Conservation (phyloP, 257 asterid species). For the Verbena officinalis region DNA sequence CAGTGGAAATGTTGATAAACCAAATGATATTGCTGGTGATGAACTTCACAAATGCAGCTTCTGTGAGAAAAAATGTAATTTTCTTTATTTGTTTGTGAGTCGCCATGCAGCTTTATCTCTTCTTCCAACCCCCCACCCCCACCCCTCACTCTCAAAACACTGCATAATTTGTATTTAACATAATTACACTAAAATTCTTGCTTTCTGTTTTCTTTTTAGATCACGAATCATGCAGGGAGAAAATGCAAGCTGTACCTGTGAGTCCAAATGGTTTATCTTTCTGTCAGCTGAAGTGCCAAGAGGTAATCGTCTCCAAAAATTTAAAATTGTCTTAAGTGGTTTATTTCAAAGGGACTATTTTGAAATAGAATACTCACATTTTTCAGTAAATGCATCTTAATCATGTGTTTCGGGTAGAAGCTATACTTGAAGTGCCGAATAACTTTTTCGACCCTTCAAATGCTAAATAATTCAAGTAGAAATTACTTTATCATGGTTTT, state of each 20-base stretch:
- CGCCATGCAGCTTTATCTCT: constrained; percentile 16
- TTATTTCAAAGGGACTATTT: not conserved
- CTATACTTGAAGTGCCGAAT: not conserved
- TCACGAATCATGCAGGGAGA: constrained; percentile 75
- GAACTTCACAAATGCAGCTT: constrained; percentile 61
- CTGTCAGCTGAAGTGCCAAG: constrained; percentile 86
- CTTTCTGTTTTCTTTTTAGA: constrained; percentile 42
- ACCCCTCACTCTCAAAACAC: not conserved
- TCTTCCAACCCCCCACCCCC: not conserved
- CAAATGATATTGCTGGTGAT: constrained; percentile 33
- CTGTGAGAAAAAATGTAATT: constrained; percentile 90
- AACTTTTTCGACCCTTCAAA: not conserved
- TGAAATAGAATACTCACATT: not conserved
- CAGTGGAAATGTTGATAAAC: constrained; percentile 39
- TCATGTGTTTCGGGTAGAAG: not conserved
- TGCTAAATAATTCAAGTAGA: not conserved
- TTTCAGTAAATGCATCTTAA: not conserved
- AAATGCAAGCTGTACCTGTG: constrained; percentile 34
- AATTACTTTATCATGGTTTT: not conserved
- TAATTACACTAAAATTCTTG: constrained; percentile 21
- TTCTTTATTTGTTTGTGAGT: constrained; percentile 24
- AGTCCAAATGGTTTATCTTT: constrained; percentile 58
- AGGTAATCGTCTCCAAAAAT: constrained; percentile 51
- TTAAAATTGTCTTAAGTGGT: not conserved
- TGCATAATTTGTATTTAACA: constrained; percentile 4